Evolutionary conservation across 345 rosid species (phyloP), one percentile per base, ranked within the genome.

Genomic region (Ricinus communis): DNA sequence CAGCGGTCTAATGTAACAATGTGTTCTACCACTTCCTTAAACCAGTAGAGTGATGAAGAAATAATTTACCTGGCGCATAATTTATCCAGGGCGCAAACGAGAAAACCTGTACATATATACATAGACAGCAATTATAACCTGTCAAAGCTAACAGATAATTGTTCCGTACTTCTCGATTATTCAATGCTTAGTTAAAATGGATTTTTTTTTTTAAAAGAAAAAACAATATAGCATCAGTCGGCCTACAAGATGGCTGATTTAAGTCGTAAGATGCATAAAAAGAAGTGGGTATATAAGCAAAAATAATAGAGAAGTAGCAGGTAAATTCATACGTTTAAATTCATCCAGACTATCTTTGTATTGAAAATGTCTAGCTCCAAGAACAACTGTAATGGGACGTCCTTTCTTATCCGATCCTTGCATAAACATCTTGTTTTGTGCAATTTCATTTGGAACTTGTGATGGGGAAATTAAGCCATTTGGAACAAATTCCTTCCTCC

Each of bases 401-500:
- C 87, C 86, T 38, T 65, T 72, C 74, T 71, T 82, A 50, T 82
- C 90, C 3, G 62, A 71, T 24, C 87, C 90, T 78, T 86, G 90
- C 56, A 77, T 19, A 65, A 84, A 86, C 79, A 78, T 38, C 69
- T 84, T 86, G 68, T 84, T 80, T 70, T 84, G 90, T 8, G 71
- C 69, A 36, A 80, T 77, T 22, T 86, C 83, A 13, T 70, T 72
- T 4, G 70, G 45, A 25, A 75, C 25, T 12, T 86, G 66, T 2
- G 72, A 61, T 3, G 70, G 28, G 62, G 84, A 80, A 68, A 82
- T 60, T 7, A 33, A 71, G 8, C 81, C 85, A 22, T 78, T 74
- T 10, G 85, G 86, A 43, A 80, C 71, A 62, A 84, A 84, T n/a
- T 38, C 46, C 11, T 49, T 54, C 57, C 82, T 84, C 90, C 87